Evolutionary conservation across 371 early-diverging fungal species (phyloP).

Genomic region (Mortierella sp.): DNA sequence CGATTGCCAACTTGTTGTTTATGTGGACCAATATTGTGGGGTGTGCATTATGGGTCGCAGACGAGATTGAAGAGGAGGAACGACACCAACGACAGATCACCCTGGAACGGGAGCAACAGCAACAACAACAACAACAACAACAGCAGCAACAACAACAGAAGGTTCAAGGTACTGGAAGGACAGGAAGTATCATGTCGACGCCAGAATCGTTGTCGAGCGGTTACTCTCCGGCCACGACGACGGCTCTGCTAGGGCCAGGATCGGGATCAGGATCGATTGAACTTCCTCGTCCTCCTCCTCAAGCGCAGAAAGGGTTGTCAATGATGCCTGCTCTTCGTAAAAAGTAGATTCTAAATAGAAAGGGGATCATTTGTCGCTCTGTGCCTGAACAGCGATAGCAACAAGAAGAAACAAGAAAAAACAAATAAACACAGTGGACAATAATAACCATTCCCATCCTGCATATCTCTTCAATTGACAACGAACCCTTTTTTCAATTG

Average conservation of each 20-base stretch:
- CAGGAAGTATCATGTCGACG: neutral
- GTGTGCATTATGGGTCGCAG: constrained; percentile 81
- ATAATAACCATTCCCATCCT: neutral
- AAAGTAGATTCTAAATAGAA: neutral
- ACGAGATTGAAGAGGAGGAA: constrained; percentile 66
- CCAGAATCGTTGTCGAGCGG: neutral
- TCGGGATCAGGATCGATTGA: neutral
- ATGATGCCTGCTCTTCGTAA: constrained; percentile 5
- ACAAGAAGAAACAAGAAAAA: neutral
- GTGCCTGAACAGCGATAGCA: neutral
- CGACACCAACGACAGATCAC: constrained; percentile 17
- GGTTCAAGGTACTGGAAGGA: neutral
- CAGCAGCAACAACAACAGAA: constrained; percentile 7
- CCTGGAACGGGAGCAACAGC: constrained; percentile 2
- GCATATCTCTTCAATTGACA: neutral
- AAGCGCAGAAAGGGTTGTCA: neutral
- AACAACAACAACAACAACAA: constrained; percentile 8
- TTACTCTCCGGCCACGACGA: neutral
- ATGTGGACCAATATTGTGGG: constrained; percentile 86
- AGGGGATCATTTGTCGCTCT: neutral
- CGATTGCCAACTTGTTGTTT: constrained; percentile 76
- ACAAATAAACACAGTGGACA: neutral
- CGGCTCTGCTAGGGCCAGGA: neutral
- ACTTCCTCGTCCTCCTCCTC: neutral
- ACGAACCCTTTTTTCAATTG: neutral